These are phyloP conservation scores for Penicillium manginii DNA, from an alignment of 495 filamentous ascomycete species.

Conservation along the genomic window DNA sequence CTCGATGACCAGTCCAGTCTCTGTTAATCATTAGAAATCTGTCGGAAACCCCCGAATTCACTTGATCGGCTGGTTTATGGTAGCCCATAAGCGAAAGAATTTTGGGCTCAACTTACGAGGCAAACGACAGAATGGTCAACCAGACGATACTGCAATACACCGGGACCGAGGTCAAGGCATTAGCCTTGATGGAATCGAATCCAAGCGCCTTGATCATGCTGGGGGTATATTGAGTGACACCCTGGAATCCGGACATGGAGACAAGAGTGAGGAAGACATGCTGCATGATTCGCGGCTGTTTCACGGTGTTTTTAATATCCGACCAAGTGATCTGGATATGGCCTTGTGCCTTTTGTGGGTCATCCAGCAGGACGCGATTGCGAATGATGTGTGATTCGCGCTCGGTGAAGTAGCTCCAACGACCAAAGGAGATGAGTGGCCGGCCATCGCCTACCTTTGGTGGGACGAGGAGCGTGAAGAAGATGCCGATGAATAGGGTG, in stretches of 20 bases:
- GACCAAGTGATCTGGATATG: slow-evolving; percentile 45
- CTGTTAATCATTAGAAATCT: slow-evolving; percentile 27
- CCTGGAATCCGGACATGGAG: slow-evolving; percentile 51
- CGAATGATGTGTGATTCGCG: slow-evolving; percentile 47
- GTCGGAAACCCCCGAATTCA: no score
- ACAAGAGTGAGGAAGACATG: slow-evolving; percentile 44
- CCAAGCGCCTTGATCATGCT: slow-evolving; percentile 48
- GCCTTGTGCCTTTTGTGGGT: slow-evolving; percentile 44
- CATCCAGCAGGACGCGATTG: slow-evolving; percentile 47
- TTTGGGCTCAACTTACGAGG: slow-evolving; percentile 30
- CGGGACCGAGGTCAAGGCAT: slow-evolving; percentile 55
- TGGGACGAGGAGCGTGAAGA: slow-evolving; percentile 56
- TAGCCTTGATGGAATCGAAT: slow-evolving; percentile 48
- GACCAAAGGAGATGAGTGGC: slow-evolving; percentile 45
- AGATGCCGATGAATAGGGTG: slow-evolving; percentile 52
- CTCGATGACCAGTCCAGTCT: slow-evolving; percentile 48
- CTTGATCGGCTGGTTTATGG: no score
- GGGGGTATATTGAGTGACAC: slow-evolving; percentile 44
- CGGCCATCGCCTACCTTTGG: slow-evolving; percentile 41
- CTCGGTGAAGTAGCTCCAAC: slow-evolving; percentile 48
- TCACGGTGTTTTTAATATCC: slow-evolving; percentile 46
- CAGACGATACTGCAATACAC: slow-evolving; percentile 49
- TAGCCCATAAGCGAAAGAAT: no score
- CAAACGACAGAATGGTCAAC: slow-evolving; percentile 45
- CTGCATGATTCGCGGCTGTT: slow-evolving; percentile 46